These are phyloP conservation scores for Durotheca rogersii DNA, from an alignment of 495 filamentous ascomycete genomes.

Conservation along the genomic window DNA sequence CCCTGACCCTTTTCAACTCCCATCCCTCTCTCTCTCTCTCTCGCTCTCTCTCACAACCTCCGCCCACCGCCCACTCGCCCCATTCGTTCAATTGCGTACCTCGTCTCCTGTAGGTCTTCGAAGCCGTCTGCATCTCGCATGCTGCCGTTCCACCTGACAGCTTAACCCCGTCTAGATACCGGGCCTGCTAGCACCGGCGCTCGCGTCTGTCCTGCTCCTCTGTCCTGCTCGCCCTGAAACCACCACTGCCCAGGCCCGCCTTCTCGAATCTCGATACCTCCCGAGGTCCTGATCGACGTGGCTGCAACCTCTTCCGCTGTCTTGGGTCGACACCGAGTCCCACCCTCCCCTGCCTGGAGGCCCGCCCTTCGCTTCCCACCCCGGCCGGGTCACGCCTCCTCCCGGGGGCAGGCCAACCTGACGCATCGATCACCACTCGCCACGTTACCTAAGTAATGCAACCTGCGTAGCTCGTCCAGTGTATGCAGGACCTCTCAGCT, in stretches of 20 bases:
- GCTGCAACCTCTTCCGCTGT: conserved; percentile 31
- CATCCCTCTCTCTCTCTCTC: no score
- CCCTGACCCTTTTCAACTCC: no score
- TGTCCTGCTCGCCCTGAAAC: conserved; percentile 13
- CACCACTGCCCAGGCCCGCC: conserved; percentile 2
- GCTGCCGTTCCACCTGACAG: conserved; percentile 7
- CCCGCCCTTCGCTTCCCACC: no score
- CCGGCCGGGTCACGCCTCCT: no score
- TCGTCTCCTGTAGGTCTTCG: conserved; percentile 5
- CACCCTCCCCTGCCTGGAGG: no score
- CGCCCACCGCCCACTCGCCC: conserved; percentile 2
- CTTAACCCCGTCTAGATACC: neutral
- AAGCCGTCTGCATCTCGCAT: conserved; percentile 10
- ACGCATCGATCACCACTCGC: no score
- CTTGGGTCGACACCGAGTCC: conserved; percentile 15
- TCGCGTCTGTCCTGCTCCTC: no score
- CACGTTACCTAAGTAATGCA: neutral
- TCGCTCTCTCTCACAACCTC: no score
- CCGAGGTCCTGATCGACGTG: conserved; percentile 25
- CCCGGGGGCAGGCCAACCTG: no score
- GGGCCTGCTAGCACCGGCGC: no score
- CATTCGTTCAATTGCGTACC: no score
- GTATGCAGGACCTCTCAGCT: neutral
- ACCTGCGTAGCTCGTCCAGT: neutral
- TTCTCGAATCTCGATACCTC: conserved; percentile 24